These are phyloP conservation scores for Silene conica DNA, from an alignment of 148 eudicot species.

Conservation along the genomic window DNA sequence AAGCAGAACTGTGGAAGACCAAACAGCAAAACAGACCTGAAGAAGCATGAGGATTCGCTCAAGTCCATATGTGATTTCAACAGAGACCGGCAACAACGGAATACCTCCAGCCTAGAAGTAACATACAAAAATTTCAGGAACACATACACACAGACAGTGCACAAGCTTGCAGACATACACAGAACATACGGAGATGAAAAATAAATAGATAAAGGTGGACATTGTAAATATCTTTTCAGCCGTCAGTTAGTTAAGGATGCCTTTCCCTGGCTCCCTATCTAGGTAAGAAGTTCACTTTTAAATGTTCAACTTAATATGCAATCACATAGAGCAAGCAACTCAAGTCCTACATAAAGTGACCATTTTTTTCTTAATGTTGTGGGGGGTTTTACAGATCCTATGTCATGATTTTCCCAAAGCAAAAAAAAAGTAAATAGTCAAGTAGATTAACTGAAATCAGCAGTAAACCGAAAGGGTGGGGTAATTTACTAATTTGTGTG, in stretches of 20 bases:
- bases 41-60: conserved; percentile 97
- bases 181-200: background rate
- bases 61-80: conserved; percentile 99
- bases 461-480: background rate
- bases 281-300: no score
- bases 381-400: background rate
- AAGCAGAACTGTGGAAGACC: background rate
- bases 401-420: background rate
- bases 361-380: no score
- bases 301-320: no score
- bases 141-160: conserved; percentile 1
- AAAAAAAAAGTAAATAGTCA: background rate
- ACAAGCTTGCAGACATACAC: background rate
- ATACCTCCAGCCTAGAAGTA: conserved; percentile 82
- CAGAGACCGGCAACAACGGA: conserved; percentile 83
- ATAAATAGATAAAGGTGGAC: conserved; percentile 2
- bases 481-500: background rate
- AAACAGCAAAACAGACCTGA: conserved; percentile 52
- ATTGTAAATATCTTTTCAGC: background rate
- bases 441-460: background rate
- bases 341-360: no score
- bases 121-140: background rate
- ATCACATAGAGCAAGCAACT: no score
- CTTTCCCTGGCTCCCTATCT: background rate
- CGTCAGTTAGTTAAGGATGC: background rate